Base-by-base conservation (phyloP, 2,329 filamentous ascomycete species). In the Diplodia sapinea region DNA sequence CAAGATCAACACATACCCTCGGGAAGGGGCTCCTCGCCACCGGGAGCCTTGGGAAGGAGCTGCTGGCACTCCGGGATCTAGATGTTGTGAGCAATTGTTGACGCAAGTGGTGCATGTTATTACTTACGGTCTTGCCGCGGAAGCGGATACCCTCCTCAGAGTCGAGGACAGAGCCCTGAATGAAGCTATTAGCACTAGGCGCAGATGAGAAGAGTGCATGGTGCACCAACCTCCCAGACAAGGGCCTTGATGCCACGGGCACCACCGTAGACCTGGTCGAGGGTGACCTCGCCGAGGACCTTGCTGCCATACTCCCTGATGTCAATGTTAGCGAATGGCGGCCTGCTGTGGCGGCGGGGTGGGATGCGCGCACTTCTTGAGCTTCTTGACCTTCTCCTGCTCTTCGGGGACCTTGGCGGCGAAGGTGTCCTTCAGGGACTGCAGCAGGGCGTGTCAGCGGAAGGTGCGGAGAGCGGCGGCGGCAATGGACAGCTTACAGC, bases 201-300 rank as follows among this genome's bases (percentile, higher is more conserved):
- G 33, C 62, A 65, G 65, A 65, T 56, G 57, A 40, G 49, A 38
- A 47, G 40, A 13, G 17, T 12, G n/a, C 12, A 12, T 13, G 7
- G 29, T 11, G 47, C 49, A 74, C 78, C 61, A 72, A 85, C 91
- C 85, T 99, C 95, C 95, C 95, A 99, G 77, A 99, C 95, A 70
- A 99, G 90, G 75, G 90, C 91, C 89, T 98, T 99, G 86, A 99
- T 96, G 79, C 95, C 94, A 86, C 95, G 94, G 79, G 95, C 95
- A 89, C 95, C 95, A 81, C 95, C 95, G 82, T 98, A 99, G 80
- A 97, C 95, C 86, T 99, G 95, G 87, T 98, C 95, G 73, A 99
- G 92, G 70, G 95, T 99, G 81, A 99, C 93, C 88, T 98, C 93
- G 82, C 95, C 94, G 75, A 99, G 81, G 77, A 98, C 92, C 86